Base-by-base conservation (phyloP, 305 asterid genomes). In the Fraxinus sp. region DNA sequence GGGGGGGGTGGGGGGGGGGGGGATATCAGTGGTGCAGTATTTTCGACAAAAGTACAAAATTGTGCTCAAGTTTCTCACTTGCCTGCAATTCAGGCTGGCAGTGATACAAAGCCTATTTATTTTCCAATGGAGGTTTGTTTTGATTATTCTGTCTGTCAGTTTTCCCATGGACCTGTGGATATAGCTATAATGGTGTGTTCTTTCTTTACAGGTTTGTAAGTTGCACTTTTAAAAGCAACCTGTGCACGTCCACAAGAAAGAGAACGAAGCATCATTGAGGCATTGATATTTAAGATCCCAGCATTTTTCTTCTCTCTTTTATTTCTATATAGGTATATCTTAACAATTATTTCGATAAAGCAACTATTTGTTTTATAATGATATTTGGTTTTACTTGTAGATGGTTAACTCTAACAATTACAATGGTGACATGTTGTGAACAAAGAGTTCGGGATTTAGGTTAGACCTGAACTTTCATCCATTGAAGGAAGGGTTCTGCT, bases 61-160 rank as follows among this genome's bases (percentile, higher is more conserved):
- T 75, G 7, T 0, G 0, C 91, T 95, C 0, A 20, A 11, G 22
- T 81, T 77, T 79, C 92, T 0, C 5, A 0, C 35, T 75, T 95
- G 82, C 98, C 96, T 26, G 95, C 96, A 7, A 16, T 95, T 83
- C 92, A 88, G 83, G 83, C 89, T 14, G 99, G 99, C 3, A 92
- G 80, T 81, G 93, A 79, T 73, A 14, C 91, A 20, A 94, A 82
- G 68, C 94, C 98, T 0, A 79, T 81, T 0, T 91, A 87, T 87
- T 82, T 94, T 77, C 98, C 99, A 0, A 93, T 95, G 96, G 99
- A 94, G 98, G 99, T 41, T 5, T 55, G 64, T 13, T n/a, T 79
- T 79, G 59, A 20, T 28, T 75, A 14, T 46, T 82, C 64, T 36
- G 13, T 73, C 64, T 55, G 22, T 3, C 55, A 10, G 20, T 0